These are phyloP conservation scores for Phytophthora lateralis DNA, from an alignment of 352 stramenopile genomes.

Conservation along the genomic window DNA sequence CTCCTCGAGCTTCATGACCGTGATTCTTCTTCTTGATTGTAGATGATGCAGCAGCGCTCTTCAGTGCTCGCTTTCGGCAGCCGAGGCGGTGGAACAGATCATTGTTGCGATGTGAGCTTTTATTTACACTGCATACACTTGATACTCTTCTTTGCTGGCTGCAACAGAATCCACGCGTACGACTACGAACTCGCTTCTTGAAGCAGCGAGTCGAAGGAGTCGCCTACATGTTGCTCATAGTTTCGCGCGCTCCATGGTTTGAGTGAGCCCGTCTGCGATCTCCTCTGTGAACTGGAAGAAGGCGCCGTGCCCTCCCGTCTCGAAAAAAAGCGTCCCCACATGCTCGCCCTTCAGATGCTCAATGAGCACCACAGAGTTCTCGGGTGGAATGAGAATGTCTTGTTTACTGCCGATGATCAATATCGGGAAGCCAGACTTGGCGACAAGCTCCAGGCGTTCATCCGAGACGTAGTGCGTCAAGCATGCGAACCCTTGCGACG, in stretches of 20 bases:
- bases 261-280: slow-evolving; percentile 33
- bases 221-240: slow-evolving; percentile 16
- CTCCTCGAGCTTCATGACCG: slow-evolving; percentile 25
- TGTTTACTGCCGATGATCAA: slow-evolving; percentile 53
- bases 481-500: slow-evolving; percentile 54
- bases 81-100: background rate
- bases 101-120: background rate
- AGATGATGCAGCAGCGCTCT: background rate
- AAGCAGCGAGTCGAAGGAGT: slow-evolving; percentile 4
- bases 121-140: background rate
- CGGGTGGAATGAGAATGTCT: slow-evolving; percentile 50
- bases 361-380: slow-evolving; percentile 40
- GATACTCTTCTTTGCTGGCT: background rate
- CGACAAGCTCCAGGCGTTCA: slow-evolving; percentile 44
- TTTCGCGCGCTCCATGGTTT: slow-evolving; percentile 36
- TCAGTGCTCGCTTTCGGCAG: background rate
- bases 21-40: background rate
- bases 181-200: background rate
- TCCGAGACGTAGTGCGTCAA: slow-evolving; percentile 59
- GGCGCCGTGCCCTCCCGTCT: slow-evolving; percentile 39
- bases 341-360: slow-evolving; percentile 35
- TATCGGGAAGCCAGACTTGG: slow-evolving; percentile 49
- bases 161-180: too few species aligned
- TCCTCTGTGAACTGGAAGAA: slow-evolving; percentile 46
- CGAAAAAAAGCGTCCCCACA: slow-evolving; percentile 38